phyloP scores from a whole-genome alignment of 2,329 filamentous ascomycete species.

The Fusarium kyushuense region DNA sequence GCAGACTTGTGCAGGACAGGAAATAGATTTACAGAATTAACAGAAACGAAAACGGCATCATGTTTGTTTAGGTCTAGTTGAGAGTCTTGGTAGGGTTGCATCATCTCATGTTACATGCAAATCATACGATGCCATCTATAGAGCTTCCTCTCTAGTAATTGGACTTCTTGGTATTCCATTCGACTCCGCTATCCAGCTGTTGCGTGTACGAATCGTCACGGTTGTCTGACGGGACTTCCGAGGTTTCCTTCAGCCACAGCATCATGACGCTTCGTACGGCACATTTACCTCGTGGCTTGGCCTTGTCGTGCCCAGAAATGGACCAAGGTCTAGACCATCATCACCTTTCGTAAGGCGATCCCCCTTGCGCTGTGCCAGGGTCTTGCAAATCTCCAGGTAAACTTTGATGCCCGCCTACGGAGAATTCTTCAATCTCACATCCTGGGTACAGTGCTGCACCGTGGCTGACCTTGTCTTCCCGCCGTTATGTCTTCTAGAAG shows the following conservation, averaged over 20 bases:
- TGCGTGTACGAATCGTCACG: slow-evolving; percentile 13
- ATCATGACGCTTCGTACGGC: slow-evolving; percentile 28
- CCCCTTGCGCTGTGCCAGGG: slow-evolving; percentile 18
- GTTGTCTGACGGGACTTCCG: slow-evolving; percentile 31
- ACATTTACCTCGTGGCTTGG: slow-evolving; percentile 33
- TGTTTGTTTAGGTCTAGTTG: slow-evolving; percentile 2
- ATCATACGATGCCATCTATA: slow-evolving; percentile 21
- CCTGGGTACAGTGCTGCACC: background rate
- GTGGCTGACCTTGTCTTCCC: slow-evolving; percentile 21
- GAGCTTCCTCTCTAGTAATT: background rate
- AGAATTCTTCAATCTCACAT: slow-evolving; percentile 25
- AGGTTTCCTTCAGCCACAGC: slow-evolving; percentile 24
- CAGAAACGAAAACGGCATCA: background rate
- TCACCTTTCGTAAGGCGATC: slow-evolving; percentile 12
- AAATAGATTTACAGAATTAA: background rate
- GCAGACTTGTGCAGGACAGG: slow-evolving; percentile 1
- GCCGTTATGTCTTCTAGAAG: slow-evolving; percentile 33
- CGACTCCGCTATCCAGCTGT: slow-evolving; percentile 26
- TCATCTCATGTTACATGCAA: slow-evolving; percentile 25
- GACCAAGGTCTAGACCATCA: slow-evolving; percentile 20
- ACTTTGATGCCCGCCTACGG: slow-evolving; percentile 14
- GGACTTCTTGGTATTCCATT: background rate
- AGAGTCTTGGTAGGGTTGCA: slow-evolving; percentile 12
- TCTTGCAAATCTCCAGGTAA: background rate
- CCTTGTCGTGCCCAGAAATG: slow-evolving; percentile 20